Evolutionary conservation across 2,329 filamentous ascomycete species (phyloP).

Genomic region (Lithohypha guttulata): DNA sequence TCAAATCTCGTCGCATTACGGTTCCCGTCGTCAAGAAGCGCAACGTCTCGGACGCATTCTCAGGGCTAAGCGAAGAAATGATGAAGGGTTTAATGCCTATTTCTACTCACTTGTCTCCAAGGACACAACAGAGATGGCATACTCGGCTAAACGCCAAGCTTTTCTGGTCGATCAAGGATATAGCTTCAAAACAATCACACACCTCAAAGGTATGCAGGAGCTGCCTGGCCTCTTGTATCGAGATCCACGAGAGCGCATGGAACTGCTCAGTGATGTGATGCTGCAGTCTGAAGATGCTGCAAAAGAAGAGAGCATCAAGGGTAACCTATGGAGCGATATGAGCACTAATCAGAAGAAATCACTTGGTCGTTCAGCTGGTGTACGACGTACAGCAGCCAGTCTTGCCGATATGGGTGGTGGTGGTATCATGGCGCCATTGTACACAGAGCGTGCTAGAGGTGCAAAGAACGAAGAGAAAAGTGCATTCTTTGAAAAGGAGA

Average conservation of each 20-base stretch:
- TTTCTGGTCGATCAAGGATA: slow-evolving; percentile 98
- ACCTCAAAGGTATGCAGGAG: slow-evolving; percentile 80
- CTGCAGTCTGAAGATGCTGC: slow-evolving; percentile 70
- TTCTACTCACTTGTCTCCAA: slow-evolving; percentile 97
- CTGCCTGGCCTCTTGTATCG: slow-evolving; percentile 71
- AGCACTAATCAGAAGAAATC: slow-evolving; percentile 32
- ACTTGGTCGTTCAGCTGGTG: slow-evolving; percentile 33
- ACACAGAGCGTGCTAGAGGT: slow-evolving; percentile 69
- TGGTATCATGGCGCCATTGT: slow-evolving; percentile 77
- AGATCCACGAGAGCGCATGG: slow-evolving; percentile 67
- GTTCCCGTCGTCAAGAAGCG: slow-evolving; percentile 90
- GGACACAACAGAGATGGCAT: slow-evolving; percentile 96
- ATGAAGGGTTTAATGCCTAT: slow-evolving; percentile 97
- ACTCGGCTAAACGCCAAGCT: slow-evolving; percentile 89
- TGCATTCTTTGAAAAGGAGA: slow-evolving; percentile 56
- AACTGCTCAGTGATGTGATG: slow-evolving; percentile 79
- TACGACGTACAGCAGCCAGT: slow-evolving; percentile 70
- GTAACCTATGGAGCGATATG: slow-evolving; percentile 51
- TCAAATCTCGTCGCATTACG: slow-evolving; percentile 95
- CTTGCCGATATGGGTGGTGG: slow-evolving; percentile 80
- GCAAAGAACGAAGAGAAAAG: slow-evolving; percentile 52
- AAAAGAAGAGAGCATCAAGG: slow-evolving; percentile 58
- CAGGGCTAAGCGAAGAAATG: slow-evolving; percentile 86
- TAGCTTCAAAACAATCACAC: slow-evolving; percentile 97
- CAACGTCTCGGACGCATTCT: slow-evolving; percentile 88